Evolutionary conservation across 2,329 filamentous ascomycete species (phyloP), one percentile per base, ranked within the genome.

Genomic region (Colletotrichum sp.): DNA sequence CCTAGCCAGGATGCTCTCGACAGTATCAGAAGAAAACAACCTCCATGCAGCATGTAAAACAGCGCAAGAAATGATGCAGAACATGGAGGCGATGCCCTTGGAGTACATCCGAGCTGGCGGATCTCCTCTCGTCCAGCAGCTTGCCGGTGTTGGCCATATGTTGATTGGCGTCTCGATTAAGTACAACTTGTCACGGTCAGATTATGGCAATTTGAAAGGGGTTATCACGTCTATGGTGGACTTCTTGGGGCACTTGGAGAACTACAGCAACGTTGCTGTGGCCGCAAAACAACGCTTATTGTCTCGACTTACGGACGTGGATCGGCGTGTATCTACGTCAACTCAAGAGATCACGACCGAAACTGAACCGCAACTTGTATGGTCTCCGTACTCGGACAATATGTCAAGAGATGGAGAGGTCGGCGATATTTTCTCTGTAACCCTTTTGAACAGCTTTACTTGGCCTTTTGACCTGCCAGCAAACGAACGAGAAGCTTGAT

Each of bases 71-170:
- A 72, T 72, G 70, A 72, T 72, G 70, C 63, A 55, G 12, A 67
- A 36, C n/a, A 72, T 72, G 63, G 26, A 30, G 32, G 32, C 26
- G 4, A 72, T 72, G 15, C 70, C 70, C 12, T 21, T 64, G 2
- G 70, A 72, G 30, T 72, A 72, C 44, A 32, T 72, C 21, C 64
- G 70, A 13, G 70, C 70, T 13, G 70, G 57, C 6, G 70, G 70
- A 0, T 72, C 70, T 3, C 70, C 70, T 13, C 44, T 72, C 0
- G 32, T 72, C 2, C 70, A 72, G 39, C 70, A 72, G 32, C 52
- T 72, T 6, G 70, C 63, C 13, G 70, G 70, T 9, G 70, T 72
- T 16, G 70, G 70, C 8, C 70, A 72, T 3, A 72, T 72, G 70
- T 30, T 72, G 16, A 39, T 44, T 21, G 21, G 60, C 28, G 52